phyloP scores from a whole-genome alignment of 306 rosid genomes.

The Acacia acuminata region DNA sequence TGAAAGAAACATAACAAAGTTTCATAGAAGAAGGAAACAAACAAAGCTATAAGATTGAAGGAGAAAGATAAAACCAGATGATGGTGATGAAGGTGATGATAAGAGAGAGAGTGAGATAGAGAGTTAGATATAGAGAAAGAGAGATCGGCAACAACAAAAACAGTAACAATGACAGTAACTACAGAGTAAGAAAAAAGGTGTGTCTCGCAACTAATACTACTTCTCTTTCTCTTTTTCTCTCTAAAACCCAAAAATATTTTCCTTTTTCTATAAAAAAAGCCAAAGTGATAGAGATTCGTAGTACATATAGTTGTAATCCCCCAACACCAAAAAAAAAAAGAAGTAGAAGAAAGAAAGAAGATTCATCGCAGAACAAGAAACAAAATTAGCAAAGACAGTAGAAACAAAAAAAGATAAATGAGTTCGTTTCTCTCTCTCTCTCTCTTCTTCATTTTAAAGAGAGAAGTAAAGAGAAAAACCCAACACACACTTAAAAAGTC shows the following conservation, averaged over 20 bases:
- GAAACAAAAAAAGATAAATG: not conserved
- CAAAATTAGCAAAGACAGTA: not conserved
- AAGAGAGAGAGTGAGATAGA: slow-evolving; percentile 25
- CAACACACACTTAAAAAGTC: not conserved
- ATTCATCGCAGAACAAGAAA: not conserved
- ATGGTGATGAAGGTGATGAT: slow-evolving; percentile 16
- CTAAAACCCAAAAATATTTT: slow-evolving; percentile 1
- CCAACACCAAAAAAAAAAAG: slow-evolving; percentile 15
- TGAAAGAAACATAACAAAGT: not conserved
- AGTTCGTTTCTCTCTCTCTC: not conserved
- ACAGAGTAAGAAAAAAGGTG: slow-evolving; percentile 45
- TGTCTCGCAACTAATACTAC: not conserved
- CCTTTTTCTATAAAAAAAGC: slow-evolving; percentile 35
- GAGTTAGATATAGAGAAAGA: not conserved
- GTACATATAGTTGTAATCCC: slow-evolving; percentile 26
- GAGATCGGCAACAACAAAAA: slow-evolving; percentile 9
- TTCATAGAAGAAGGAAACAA: not conserved
- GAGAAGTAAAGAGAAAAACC: not conserved
- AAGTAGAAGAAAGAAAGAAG: not conserved
- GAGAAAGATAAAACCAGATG: not conserved
- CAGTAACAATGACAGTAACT: not conserved
- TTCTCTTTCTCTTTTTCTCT: not conserved
- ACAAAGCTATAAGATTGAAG: not conserved
- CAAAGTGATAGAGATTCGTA: slow-evolving; percentile 45
- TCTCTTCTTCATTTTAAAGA: not conserved